These are phyloP conservation scores for Lichtheimia hyalospora DNA, from an alignment of 371 early-diverging fungal species.

Conservation along the genomic window DNA sequence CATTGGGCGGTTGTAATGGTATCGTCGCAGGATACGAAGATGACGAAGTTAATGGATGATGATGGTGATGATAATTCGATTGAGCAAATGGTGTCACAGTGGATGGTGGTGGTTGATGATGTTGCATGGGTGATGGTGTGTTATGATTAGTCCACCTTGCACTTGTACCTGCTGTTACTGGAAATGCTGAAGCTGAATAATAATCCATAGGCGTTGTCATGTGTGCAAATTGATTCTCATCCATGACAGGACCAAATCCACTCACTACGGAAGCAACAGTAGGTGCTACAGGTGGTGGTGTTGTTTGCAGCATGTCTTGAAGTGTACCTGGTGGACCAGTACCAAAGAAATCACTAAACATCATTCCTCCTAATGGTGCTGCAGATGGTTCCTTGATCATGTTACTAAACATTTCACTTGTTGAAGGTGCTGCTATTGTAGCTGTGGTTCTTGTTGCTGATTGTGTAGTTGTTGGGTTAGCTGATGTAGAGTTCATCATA, in stretches of 20 bases:
- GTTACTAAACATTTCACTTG: neutral
- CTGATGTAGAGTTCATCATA: neutral
- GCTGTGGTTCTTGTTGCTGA: neutral
- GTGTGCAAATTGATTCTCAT: too few relatives aligned
- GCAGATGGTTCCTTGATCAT: neutral
- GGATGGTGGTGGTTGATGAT: neutral
- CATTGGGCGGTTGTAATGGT: too few relatives aligned
- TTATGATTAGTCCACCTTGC: neutral
- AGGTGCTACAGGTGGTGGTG: neutral
- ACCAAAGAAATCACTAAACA: neutral
- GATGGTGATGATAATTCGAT: neutral
- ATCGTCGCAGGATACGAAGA: too few relatives aligned
- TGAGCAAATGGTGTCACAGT: neutral
- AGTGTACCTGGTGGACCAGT: too few relatives aligned
- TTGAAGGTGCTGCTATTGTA: neutral
- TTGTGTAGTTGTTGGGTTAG: neutral
- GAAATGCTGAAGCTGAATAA: constrained; percentile 4
- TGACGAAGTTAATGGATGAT: neutral
- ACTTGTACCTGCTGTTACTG: constrained; percentile 1
- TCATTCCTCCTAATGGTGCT: neutral
- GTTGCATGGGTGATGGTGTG: constrained; percentile 1
- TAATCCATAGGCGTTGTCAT: neutral
- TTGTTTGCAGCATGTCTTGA: neutral
- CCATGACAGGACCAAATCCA: too few relatives aligned
- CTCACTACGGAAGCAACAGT: neutral